Conservation (phyloP, 306 rosid genomes). For the Trifolium subterraneum region DNA sequence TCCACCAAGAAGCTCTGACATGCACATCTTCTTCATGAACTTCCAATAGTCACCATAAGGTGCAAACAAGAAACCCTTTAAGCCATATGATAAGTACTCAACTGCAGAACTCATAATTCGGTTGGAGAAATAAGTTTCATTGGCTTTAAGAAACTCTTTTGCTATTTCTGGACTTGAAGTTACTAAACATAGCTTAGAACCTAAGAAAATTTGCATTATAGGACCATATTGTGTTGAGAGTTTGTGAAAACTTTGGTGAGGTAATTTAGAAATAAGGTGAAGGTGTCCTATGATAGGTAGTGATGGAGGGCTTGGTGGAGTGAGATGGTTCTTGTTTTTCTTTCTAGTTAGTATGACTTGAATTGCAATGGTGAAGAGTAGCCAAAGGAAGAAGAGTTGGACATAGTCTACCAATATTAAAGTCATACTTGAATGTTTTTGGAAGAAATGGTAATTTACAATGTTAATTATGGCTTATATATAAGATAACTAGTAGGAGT, state of each 20-base stretch:
- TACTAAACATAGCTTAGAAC: slow-evolving; percentile 39
- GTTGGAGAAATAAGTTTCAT: slow-evolving; percentile 53
- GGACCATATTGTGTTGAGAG: background rate
- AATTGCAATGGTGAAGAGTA: slow-evolving; percentile 35
- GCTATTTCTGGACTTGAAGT: slow-evolving; percentile 53
- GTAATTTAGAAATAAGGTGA: background rate
- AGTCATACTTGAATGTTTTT: slow-evolving; percentile 15
- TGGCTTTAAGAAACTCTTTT: slow-evolving; percentile 53
- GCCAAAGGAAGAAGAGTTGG: slow-evolving; percentile 23
- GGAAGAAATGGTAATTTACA: background rate
- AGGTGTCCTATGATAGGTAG: slow-evolving; percentile 48
- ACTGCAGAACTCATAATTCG: slow-evolving; percentile 11
- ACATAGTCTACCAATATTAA: slow-evolving; percentile 16
- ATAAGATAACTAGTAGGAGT: too few species aligned
- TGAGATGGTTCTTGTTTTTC: background rate
- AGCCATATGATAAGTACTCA: slow-evolving; percentile 26
- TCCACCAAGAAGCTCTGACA: slow-evolving; percentile 66
- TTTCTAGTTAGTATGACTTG: slow-evolving; percentile 33
- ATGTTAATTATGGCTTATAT: too few species aligned
- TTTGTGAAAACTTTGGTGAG: background rate
- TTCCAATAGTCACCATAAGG: slow-evolving; percentile 60
- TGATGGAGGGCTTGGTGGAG: slow-evolving; percentile 53
- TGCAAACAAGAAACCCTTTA: slow-evolving; percentile 37
- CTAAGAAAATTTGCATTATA: background rate
- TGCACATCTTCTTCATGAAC: slow-evolving; percentile 61